These are phyloP conservation scores for Raffaelea deltoideospora DNA, from an alignment of 2,329 filamentous ascomycete genomes.

Conservation along the genomic window DNA sequence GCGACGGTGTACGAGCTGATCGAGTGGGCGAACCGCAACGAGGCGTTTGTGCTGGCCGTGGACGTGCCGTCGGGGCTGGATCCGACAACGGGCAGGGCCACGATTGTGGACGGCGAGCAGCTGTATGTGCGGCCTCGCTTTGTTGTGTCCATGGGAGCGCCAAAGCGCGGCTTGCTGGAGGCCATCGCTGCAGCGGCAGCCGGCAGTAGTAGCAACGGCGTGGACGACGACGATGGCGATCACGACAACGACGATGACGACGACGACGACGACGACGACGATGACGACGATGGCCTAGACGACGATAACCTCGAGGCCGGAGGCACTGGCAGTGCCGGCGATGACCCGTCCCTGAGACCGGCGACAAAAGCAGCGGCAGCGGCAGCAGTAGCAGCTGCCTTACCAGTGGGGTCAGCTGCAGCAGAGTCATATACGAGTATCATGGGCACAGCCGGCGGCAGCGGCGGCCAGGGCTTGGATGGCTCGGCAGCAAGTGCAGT, in stretches of 20 bases:
- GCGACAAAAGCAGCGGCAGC: no score
- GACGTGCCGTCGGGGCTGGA: conserved; percentile 84
- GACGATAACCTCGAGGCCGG: not conserved
- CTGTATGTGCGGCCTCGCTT: conserved; percentile 71
- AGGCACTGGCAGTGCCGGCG: conserved; percentile 10
- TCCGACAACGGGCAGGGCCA: conserved; percentile 54
- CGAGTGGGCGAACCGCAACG: conserved; percentile 82
- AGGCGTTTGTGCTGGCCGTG: conserved; percentile 70
- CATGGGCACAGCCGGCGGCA: no score
- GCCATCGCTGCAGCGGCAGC: conserved; percentile 48
- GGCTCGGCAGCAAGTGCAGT: no score
- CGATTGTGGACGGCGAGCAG: conserved; percentile 55
- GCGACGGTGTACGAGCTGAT: conserved; percentile 78
- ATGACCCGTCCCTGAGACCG: not conserved
- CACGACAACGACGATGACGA: not conserved
- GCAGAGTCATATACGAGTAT: no score
- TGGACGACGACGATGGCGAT: conserved; percentile 5
- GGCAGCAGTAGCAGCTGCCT: no score
- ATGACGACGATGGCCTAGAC: no score
- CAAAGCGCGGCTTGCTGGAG: conserved; percentile 70
- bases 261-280: not conserved
- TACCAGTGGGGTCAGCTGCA: no score
- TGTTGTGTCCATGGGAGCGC: conserved; percentile 73
- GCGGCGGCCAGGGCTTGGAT: no score
- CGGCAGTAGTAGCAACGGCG: conserved; percentile 23